Base-by-base conservation (phyloP, 2,329 filamentous ascomycete species). In the Trichoderma polysporum region DNA sequence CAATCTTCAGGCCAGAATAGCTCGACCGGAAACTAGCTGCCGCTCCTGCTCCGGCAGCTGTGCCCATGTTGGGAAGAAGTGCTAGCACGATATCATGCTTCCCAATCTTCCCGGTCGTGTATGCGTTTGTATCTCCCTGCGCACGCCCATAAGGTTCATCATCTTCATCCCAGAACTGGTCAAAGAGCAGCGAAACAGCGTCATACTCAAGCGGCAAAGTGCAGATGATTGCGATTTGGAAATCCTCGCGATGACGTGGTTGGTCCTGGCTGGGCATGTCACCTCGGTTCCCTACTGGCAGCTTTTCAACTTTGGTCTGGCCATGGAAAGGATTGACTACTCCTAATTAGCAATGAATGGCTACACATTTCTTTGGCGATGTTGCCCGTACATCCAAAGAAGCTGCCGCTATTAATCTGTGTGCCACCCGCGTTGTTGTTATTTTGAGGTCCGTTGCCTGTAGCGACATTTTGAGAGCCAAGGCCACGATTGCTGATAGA, bases 51-150 rank as follows among this genome's bases (percentile, higher is more conserved):
- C 72, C 71, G 15, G 47, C 70, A 49, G 41, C 58, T 4, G 53
- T 67, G 4, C 67, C 67, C 45, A 68, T 68, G 31, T 63, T 59
- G 53, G 72, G 37, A 19, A 74, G 66, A 4, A 67, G 62, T 15
- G 70, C 61, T 7, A 76, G 66, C 9, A 75, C 69, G 29, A 72
- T 68, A 25, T 73, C 69, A n/a, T 73, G 67, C 5, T 35, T 31
- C 0, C 71, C 67, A 15, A 73, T 69, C 1, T 4, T 13, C 1
- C 70, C 76, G 4, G 66, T 70, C 0, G 70, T 68, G 65, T 78
- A 78, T 33, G 61, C 31, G 37, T 77, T 77, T 2, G 58, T 33
- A 37, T 77, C 76, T 2, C 71, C 71, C 81, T 2, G 13, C 8
- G 49, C 0, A 17, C 22, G 3, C 64, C 68, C 41, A 71, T 74